Base-by-base conservation (phyloP, 2,329 filamentous ascomycete genomes). In the Fusarium coicis region DNA sequence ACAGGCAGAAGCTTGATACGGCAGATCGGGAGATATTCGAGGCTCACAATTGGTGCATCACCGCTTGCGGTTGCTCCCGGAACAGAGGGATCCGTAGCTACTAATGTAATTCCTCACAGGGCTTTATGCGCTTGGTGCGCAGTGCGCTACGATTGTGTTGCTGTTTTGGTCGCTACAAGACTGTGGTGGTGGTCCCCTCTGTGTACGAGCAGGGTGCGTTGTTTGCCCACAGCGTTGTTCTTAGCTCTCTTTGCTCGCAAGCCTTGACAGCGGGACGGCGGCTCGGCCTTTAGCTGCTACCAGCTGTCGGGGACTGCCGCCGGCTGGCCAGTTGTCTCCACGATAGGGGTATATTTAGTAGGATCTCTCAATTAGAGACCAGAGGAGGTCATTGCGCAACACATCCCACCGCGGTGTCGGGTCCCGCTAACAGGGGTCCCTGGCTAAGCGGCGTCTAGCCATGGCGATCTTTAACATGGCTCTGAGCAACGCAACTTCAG, bases 371-470 rank as follows among this genome's bases (percentile, higher is more conserved):
- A 18, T 36, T 11, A 11, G 19, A 36, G 50, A 42, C 59, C 19
- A 10, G 9, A 34, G 52, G 50, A 46, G 72, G 68, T 66, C 75
- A 75, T 57, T 74, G 76, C 76, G 44, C 66, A 54, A 52, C 39
- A 34, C 55, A 57, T 64, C 50, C 70, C 74, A 65, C 75, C 75
- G 52, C 54, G 50, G 68, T 62, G 67, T 73, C 75, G 75, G 75
- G 75, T 69, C 60, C 49, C 49, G 55, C 46, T 62, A 50, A 66
- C 72, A 68, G 53, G 66, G 63, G 37, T 12, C 49, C 66, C 63
- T 37, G 12, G 67, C 46, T 44, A 18, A 30, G 44, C 23, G 28
- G 53, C 46, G 42, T 49, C 54, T 52, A 63, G 37, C 57, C 34
- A 67, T 65, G 74, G 46, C 67, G 69, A 73, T 76, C 74, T 67